Base-by-base conservation (phyloP, 805 yeast genomes). In the Starmera dryadoides region DNA sequence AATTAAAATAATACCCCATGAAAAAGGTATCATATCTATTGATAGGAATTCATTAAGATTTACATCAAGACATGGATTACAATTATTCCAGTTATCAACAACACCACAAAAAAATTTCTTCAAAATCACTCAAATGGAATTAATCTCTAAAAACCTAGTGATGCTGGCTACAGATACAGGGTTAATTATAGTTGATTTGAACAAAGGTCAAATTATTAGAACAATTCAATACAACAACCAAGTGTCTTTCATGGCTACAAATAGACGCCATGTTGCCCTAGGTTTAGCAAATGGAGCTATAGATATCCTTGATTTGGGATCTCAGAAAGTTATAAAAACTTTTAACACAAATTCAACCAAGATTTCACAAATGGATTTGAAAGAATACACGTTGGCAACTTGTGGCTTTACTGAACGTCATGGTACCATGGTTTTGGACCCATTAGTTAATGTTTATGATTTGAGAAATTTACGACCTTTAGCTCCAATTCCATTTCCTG, bases 401-500 rank as follows among this genome's bases (percentile, higher is more conserved):
- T 86, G 95, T 41, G 97, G 97, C 17, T 80, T 78, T 16, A 77
- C 89, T 0, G 62, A 77, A 19, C 74, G 87, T 35, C 75, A 77
- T 37, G 78, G 79, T 35, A 66, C 70, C 7, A 68, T 68, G 40
- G 60, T 71, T 16, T 69, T 77, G 8, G 98, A 93, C 54, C 91
- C 95, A 0, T 69, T 91, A 44, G 88, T 91, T 17, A 81, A 81
- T 47, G 78, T 87, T 17, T 87, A 77, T 57, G 98, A 93, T 58
- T 58, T 86, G 23, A 71, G 94, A 44, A 73, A 78, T 41, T 67
- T 85, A 75, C 72, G 75, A 38, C 72, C 88, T 2, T 60, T 81
- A 40, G 68, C 94, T 0, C 96, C 97, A 3, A 69, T 91, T 7
- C 77, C 96, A 4, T 87, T 88, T 52, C 88, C 93, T 1, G 81